Evolutionary conservation across 805 yeast genomes (phyloP), one percentile per base, ranked within the genome.

Genomic region (Huiozyma sinensis): DNA sequence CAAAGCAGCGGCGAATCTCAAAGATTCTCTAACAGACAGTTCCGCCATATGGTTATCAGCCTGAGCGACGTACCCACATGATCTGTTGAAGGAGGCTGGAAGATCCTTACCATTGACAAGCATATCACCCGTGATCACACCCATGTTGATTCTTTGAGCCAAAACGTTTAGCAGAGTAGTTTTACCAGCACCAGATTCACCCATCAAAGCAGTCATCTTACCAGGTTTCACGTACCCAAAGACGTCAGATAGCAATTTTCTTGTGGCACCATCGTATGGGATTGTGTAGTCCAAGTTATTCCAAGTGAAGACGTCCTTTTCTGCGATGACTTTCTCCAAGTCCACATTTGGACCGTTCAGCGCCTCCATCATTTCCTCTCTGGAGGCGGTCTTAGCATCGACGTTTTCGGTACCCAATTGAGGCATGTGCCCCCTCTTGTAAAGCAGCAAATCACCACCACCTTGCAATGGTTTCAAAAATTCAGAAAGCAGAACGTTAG

Each of bases 161-260:
- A 83, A 70, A 51, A 81, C 79, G 61, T 83, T 82, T 53, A 83
- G 69, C 46, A 83, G 67, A 3, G 90, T 83, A 28, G 92, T 83
- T 57, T 83, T 83, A 67, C 92, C 92, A 39, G 92, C 92, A 67
- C 92, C 92, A 32, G 90, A 83, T 43, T 81, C 83, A 56, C 92
- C 92, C 89, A 83, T 82, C 46, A 83, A 68, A 5, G 90, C 90
- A 36, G 89, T 82, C 62, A 83, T 69, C 45, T 83, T 81, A 54
- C 90, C 90, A 13, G 90, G 90, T 56, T 78, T 79, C 44, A 81
- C 86, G 70, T 79, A 83, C 41, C 90, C 90, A 54, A 74, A 76
- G 39, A 77, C 75, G 54, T 70, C 67, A 49, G 71, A 65, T 43
- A 77, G 62, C 51, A 81, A 68, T 45, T 77, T 67, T 57, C 85